Evolutionary conservation across 495 filamentous ascomycete genomes (phyloP).

Genomic region (Penicillium waksmanii): DNA sequence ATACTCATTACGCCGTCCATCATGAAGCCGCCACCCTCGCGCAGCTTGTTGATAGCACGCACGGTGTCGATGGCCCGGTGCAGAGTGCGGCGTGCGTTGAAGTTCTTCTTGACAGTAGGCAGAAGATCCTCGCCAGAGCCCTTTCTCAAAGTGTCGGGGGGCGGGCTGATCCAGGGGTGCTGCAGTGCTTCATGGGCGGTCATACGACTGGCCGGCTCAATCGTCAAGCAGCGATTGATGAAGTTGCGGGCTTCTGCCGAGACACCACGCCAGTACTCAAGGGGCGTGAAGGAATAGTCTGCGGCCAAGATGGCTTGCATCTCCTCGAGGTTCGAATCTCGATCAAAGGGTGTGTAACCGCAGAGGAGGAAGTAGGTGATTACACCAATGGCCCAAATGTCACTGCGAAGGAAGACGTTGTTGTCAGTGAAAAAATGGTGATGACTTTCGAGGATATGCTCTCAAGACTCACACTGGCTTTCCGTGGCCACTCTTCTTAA

Average conservation of each 20-base stretch:
- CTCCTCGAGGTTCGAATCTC: conserved; percentile 95
- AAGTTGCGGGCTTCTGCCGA: conserved; percentile 86
- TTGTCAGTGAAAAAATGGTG: neutral
- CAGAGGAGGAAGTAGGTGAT: conserved; percentile 97
- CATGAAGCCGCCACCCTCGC: conserved; percentile 77
- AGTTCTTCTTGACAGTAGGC: conserved; percentile 97
- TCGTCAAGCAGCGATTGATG: conserved; percentile 84
- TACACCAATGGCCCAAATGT: conserved; percentile 80
- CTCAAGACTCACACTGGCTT: conserved; percentile 68
- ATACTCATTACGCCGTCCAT: conserved; percentile 80
- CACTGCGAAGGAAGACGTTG: conserved; percentile 45
- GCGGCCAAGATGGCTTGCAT: conserved; percentile 98
- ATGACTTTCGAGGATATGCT: neutral
- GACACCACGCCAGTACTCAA: conserved; percentile 95
- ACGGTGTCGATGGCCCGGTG: conserved; percentile 98
- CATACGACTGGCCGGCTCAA: conserved; percentile 83
- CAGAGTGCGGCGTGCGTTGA: conserved; percentile 90
- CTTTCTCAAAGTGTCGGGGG: conserved; percentile 37
- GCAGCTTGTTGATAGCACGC: conserved; percentile 94
- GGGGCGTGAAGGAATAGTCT: conserved; percentile 93
- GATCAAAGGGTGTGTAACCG: conserved; percentile 97
- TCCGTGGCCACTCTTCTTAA: conserved; percentile 77
- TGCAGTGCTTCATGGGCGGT: conserved; percentile 93
- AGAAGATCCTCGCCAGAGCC: conserved; percentile 73
- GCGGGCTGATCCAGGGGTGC: conserved; percentile 80